Conservation (phyloP, 306 rosid genomes). For the Vicia villosa region DNA sequence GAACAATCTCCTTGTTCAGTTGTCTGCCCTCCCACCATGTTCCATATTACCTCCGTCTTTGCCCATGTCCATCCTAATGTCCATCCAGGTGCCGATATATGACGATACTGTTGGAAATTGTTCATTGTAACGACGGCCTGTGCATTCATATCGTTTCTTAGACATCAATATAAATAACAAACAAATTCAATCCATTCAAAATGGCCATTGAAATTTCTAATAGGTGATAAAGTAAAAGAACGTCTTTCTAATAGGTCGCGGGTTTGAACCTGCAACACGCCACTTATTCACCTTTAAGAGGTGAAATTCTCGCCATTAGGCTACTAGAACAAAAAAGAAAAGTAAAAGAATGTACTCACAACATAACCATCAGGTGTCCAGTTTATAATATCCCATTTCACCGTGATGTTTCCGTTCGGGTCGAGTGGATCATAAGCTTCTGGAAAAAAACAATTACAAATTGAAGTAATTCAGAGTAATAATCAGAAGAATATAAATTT, state of each 20-base stretch:
- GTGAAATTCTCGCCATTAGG: no score
- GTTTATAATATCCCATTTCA: constrained; percentile 77
- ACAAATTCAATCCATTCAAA: constrained; percentile 23
- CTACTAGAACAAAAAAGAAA: no score
- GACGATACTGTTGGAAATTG: constrained; percentile 86
- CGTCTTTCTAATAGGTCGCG: no score
- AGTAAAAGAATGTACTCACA: constrained; percentile 50
- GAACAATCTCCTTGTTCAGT: constrained; percentile 97
- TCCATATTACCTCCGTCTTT: constrained; percentile 88
- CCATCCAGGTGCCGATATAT: constrained; percentile 86
- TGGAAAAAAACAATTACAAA: constrained; percentile 42
- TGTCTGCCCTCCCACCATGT: constrained; percentile 71
- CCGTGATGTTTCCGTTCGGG: constrained; percentile 78
- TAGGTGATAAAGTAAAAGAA: no score
- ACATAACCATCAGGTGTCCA: constrained; percentile 86
- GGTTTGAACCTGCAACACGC: no score
- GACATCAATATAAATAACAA: constrained; percentile 14
- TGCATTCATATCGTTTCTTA: constrained; percentile 35
- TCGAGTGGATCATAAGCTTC: constrained; percentile 91
- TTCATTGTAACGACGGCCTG: constrained; percentile 76
- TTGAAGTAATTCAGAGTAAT: background rate
- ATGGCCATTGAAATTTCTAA: background rate
- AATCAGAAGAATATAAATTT: no score
- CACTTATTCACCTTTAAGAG: no score
- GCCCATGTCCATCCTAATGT: constrained; percentile 82